Evolutionary conservation across 1,284 basidiomycete species (phyloP), one percentile per base, ranked within the genome.

Genomic region (Mycena sp.): DNA sequence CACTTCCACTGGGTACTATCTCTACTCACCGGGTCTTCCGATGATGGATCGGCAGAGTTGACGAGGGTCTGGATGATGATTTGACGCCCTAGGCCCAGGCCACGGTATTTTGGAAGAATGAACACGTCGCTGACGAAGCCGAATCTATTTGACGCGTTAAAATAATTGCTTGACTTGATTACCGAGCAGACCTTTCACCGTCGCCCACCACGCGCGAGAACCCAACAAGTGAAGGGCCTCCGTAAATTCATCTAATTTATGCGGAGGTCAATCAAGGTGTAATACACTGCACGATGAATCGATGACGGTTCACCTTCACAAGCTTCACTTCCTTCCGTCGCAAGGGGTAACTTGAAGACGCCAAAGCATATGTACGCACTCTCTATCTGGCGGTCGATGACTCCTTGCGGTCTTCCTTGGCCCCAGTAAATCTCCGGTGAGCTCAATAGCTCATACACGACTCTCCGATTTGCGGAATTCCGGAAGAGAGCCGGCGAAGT

Each of bases 1-100:
- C 58, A 60, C 12, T 48, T 53, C 58, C 58, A 53, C 50, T 53
- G 29, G 26, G 30, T 60, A 30, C 58, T 60, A 16, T 60, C 50
- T 26, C 58, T 40, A 16, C 58, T 60, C 16, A 28, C 30, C 25
- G 30, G 29, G 16, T 60, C 58, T 6, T 46, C 49, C 41, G 44
- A 45, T 35, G 50, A 5, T 1, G 50, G 50, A 44, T 60, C 44
- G 10, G 40, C 50, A 12, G 50, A 53, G 6, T 46, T 14, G 5
- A 7, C 41, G 11, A 53, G 30, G 11, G 58, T 45, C 32, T 26
- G 43, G 30, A 60, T 30, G 23, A 60, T 25, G 5, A 48, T 11
- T 1, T 7, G n/a, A 26, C 51, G 51, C 5, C 58, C 58, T 3
- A 60, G 28, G 7, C 58, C 58, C n/a, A 23, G 12, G 7, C 29